Percentiles rank a stretch among this genome's conserved stretches.
These are phyloP conservation scores for Tillandsia leiboldiana DNA, from an alignment of 176 grass and related monocot species.

Conservation along the genomic window DNA sequence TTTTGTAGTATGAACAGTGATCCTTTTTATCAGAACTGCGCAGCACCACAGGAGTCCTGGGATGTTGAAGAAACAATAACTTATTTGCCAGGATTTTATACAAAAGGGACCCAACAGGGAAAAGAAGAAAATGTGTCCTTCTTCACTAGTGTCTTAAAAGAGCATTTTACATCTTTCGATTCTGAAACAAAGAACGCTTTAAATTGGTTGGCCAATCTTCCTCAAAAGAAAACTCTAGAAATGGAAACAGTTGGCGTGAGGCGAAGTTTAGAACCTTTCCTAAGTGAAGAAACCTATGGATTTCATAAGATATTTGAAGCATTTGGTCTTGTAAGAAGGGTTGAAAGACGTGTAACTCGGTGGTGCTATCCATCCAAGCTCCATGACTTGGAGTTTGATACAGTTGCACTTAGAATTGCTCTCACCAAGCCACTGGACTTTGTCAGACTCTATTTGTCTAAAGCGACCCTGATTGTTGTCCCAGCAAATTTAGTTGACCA, in stretches of 20 bases:
- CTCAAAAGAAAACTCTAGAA: conserved; percentile 49
- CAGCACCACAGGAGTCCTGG: conserved; percentile 51
- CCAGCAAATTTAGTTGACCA: conserved; percentile 96
- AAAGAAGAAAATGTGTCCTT: conserved; percentile 69
- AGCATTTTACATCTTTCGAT: conserved; percentile 49
- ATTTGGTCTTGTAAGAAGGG: conserved; percentile 76
- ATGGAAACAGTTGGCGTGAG: conserved; percentile 80
- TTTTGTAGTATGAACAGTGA: conserved; percentile 96
- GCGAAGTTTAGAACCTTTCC: conserved; percentile 46
- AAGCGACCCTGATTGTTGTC: conserved; percentile 81
- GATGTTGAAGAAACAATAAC: conserved; percentile 52
- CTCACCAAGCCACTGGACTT: conserved; percentile 56
- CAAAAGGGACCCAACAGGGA: conserved; percentile 48
- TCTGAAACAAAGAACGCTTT: conserved; percentile 82
- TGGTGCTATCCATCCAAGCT: conserved; percentile 81
- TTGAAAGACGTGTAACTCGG: conserved; percentile 38
- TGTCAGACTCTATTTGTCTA: conserved; percentile 70
- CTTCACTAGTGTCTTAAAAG: conserved; percentile 71
- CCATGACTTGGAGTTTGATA: conserved; percentile 81
- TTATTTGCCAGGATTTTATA: conserved; percentile 81
- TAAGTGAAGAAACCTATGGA: conserved; percentile 34
- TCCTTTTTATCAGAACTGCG: conserved; percentile 46
- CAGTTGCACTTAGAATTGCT: conserved; percentile 55
- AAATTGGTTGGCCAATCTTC: conserved; percentile 72
- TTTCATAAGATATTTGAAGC: conserved; percentile 90